Base-by-base conservation (phyloP, 163 green algal species). In the Trebouxiophyceae sp. region DNA sequence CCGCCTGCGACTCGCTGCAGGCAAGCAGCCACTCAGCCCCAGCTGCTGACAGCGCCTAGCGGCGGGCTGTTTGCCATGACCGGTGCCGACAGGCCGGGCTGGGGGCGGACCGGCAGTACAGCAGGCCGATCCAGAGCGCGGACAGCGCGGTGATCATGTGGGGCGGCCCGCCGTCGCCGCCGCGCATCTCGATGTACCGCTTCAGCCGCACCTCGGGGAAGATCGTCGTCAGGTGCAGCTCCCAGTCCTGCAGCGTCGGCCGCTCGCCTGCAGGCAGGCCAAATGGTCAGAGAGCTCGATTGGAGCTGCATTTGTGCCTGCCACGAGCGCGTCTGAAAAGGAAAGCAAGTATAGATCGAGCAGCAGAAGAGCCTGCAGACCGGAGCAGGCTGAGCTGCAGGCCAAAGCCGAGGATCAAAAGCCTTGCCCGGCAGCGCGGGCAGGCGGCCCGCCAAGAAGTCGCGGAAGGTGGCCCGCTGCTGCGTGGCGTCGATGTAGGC, bases 121-220 rank as follows among this genome's bases (percentile, higher is more conserved):
- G 75, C 33, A 99, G 80, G 0, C 93, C 92, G 27, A 97, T 90
- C 92, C 93, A 96, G 12, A 96, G 71, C 2, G 89, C 88, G 2
- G 92, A 89, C 65, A 99, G 81, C 23, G 89, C 90, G 68, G 85
- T 96, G 62, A 99, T 93, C 60, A 89, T 83, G 59, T 80, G 77
- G 86, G 82, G 96, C 23, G 89, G 88, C 0, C 93, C 93, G 26
- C 85, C 89, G 71, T 99, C 93, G 1, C 93, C 92, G 56, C 93
- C 93, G 22, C 93, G 81, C 93, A 99, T 99, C 81, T 99, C 93
- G 54, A 99, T 72, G 71, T 93, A 99, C 29, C 74, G 84, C 75
- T 98, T 98, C 19, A 98, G 75, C 32, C 93, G 81, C 55, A 98
- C 86, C 71, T 97, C 93, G 0, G 92, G 93, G 79, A 98, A 98